Evolutionary conservation across 2,329 filamentous ascomycete species (phyloP).

Genomic region (Paraconiothyrium sp.): DNA sequence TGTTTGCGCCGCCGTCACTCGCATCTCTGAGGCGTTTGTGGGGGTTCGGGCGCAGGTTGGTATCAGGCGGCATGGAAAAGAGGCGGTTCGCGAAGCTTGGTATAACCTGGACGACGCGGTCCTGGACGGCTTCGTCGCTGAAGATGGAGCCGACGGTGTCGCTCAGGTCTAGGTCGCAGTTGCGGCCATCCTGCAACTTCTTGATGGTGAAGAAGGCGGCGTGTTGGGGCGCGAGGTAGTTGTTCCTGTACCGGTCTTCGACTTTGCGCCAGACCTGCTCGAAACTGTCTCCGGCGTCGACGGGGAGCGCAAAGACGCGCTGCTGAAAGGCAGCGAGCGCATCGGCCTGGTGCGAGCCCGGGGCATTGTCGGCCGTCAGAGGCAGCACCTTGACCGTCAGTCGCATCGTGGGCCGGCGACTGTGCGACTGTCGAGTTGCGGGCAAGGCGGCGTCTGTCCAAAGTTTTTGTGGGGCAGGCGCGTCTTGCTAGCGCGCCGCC

Average conservation of each 20-base stretch:
- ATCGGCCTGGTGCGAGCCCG: constrained; percentile 26
- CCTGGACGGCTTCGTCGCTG: constrained; percentile 34
- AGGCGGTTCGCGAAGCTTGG: constrained; percentile 41
- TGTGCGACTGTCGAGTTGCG: neutral
- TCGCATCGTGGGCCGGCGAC: constrained; percentile 33
- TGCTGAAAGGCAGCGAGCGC: constrained; percentile 41
- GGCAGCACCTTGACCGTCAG: constrained; percentile 42
- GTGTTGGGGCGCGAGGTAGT: constrained; percentile 41
- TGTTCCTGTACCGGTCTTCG: constrained; percentile 46
- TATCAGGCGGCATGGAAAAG: constrained; percentile 43
- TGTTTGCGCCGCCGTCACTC: constrained; percentile 26
- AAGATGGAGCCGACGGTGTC: constrained; percentile 49
- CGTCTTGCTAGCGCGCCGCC: constrained; percentile 1
- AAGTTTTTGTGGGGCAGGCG: constrained; percentile 6
- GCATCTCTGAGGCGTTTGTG: constrained; percentile 36
- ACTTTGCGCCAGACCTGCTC: constrained; percentile 41
- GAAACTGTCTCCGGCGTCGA: constrained; percentile 40
- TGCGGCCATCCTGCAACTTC: constrained; percentile 47
- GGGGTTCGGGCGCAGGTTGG: constrained; percentile 38
- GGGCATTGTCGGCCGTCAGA: constrained; percentile 34
- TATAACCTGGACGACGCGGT: constrained; percentile 43
- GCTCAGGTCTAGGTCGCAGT: constrained; percentile 47
- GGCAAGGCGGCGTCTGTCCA: neutral
- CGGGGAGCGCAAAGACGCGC: constrained; percentile 46
- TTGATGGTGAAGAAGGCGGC: constrained; percentile 43